Conservation (phyloP, 164 flowering plant genomes). For the Nymphaea colorata region DNA sequence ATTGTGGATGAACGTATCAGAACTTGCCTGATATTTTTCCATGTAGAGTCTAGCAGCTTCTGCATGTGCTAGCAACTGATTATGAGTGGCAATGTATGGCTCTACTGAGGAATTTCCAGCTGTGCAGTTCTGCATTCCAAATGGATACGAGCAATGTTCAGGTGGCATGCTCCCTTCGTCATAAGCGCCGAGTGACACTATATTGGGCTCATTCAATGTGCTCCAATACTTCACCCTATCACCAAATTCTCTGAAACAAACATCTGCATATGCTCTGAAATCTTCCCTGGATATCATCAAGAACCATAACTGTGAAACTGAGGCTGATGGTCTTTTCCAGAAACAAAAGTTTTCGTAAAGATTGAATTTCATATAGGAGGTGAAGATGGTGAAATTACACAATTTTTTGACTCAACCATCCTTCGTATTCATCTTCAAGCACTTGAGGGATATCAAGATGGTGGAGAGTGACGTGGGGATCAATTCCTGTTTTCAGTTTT, state of each 20-base stretch:
- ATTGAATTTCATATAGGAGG: neutral
- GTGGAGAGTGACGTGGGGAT: constrained; percentile 49
- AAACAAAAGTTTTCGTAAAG: neutral
- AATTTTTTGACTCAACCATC: constrained; percentile 48
- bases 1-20: too few relatives aligned
- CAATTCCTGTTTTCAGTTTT: constrained; percentile 33
- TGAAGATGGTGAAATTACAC: constrained; percentile 26
- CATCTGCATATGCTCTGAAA: constrained; percentile 56
- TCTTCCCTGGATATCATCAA: constrained; percentile 31
- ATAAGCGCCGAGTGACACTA: constrained; percentile 33
- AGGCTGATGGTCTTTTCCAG: neutral
- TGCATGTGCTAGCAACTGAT: constrained; percentile 64
- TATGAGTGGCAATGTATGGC: constrained; percentile 54
- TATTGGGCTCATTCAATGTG: constrained; percentile 56
- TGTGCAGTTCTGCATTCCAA: constrained; percentile 23
- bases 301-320: neutral
- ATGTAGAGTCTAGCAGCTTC: constrained; percentile 44
- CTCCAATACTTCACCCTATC: constrained; percentile 63
- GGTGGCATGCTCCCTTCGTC: constrained; percentile 39
- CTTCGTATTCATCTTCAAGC: constrained; percentile 73
- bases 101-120: constrained; percentile 56
- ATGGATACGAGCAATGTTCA: constrained; percentile 37
- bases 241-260: constrained; percentile 70
- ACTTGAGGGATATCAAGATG: constrained; percentile 55
- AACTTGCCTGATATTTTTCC: constrained; percentile 47